Conservation (phyloP, 805 yeast genomes). For the Yarrowia bubula region DNA sequence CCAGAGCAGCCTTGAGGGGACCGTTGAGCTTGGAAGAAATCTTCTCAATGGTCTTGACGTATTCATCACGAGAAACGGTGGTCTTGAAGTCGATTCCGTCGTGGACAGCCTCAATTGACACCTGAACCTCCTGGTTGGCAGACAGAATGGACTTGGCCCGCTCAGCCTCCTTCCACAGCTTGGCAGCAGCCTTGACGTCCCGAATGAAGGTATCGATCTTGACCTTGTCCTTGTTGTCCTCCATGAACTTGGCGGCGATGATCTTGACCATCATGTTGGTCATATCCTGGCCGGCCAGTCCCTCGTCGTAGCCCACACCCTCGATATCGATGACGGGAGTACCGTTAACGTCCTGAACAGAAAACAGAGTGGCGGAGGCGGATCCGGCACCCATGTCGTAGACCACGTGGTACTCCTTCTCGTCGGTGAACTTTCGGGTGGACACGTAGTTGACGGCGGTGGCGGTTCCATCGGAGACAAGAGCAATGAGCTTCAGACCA, state of each 20-base stretch:
- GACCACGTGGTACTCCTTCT: slow-evolving; percentile 61
- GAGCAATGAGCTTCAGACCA: slow-evolving; percentile 58
- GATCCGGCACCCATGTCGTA: slow-evolving; percentile 95
- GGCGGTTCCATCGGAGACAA: slow-evolving; percentile 91
- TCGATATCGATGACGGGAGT: slow-evolving; percentile 55
- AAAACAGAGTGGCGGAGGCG: slow-evolving; percentile 80
- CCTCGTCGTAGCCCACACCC: slow-evolving; percentile 66
- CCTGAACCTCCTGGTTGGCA: slow-evolving; percentile 78
- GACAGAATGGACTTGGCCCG: slow-evolving; percentile 83
- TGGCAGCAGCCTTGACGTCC: slow-evolving; percentile 59
- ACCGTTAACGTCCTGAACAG: slow-evolving; percentile 49
- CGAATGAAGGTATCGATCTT: slow-evolving; percentile 42
- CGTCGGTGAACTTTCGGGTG: slow-evolving; percentile 47
- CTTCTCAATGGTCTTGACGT: slow-evolving; percentile 57
- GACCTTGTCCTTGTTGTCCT: slow-evolving; percentile 39
- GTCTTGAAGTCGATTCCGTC: slow-evolving; percentile 73
- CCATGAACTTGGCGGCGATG: slow-evolving; percentile 58
- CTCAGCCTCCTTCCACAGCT: slow-evolving; percentile 80
- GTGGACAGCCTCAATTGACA: slow-evolving; percentile 70
- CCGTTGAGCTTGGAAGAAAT: slow-evolving; percentile 48
- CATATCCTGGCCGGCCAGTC: slow-evolving; percentile 72
- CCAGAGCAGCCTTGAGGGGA: slow-evolving; percentile 44
- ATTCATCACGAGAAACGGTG: slow-evolving; percentile 70
- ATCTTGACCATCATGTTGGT: slow-evolving; percentile 64
- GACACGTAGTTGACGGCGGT: slow-evolving; percentile 80